These are phyloP conservation scores for Poa pratensis DNA, from an alignment of 176 grass and related monocot genomes.

Conservation along the genomic window DNA sequence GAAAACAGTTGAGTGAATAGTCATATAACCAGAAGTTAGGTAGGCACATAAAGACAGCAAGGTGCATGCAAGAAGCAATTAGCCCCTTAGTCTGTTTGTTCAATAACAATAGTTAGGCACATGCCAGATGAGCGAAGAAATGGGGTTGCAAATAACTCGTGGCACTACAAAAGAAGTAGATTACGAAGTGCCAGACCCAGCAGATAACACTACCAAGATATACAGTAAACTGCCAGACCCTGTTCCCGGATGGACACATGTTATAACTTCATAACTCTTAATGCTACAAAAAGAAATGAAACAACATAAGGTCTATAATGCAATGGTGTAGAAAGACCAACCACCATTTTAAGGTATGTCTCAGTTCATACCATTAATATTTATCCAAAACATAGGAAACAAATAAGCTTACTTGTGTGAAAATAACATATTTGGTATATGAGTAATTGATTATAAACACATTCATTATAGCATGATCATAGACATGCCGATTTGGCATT, in stretches of 20 bases:
- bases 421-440: not conserved
- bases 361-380: not conserved
- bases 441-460: not conserved
- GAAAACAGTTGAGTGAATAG: slow-evolving; percentile 25
- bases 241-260: not conserved
- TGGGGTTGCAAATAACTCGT: not conserved
- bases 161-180: not conserved
- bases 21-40: not conserved
- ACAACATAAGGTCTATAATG: not conserved
- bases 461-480: not conserved
- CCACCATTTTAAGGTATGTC: not conserved
- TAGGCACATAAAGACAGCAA: slow-evolving; percentile 9
- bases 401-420: not conserved
- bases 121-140: not conserved
- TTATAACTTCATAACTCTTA: slow-evolving; percentile 10
- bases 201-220: slow-evolving; percentile 1
- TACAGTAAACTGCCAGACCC: not conserved
- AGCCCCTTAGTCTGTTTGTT: not conserved
- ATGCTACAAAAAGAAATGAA: not conserved
- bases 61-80: slow-evolving; percentile 23
- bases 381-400: not conserved
- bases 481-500: not conserved
- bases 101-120: too few species aligned
- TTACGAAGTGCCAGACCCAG: not conserved
- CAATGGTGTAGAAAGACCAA: not conserved